phyloP scores from a whole-genome alignment of 257 asterid genomes.

The Solanum paucissectum region DNA sequence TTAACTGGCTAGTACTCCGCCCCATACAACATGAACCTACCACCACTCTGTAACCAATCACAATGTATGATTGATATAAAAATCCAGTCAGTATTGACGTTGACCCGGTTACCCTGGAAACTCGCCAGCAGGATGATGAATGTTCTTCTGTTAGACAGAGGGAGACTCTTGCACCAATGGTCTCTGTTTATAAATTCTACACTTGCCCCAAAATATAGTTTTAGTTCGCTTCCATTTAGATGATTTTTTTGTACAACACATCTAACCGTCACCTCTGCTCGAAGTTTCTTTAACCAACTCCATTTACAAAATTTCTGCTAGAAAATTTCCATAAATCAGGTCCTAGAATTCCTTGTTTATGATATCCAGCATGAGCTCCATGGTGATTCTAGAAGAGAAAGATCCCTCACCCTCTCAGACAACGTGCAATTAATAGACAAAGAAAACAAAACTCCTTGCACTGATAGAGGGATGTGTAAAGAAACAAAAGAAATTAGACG shows the following conservation, averaged over 20 bases:
- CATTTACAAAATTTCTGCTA: neutral
- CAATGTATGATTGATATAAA: neutral
- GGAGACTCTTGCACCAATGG: neutral
- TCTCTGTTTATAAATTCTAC: neutral
- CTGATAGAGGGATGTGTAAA: neutral
- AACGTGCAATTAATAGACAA: neutral
- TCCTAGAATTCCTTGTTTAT: neutral
- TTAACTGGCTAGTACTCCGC: neutral
- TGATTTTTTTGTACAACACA: neutral
- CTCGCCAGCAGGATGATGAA: neutral
- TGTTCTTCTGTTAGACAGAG: neutral
- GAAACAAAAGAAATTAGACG: neutral
- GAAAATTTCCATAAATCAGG: neutral
- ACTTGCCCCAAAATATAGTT: neutral
- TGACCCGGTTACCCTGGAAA: neutral
- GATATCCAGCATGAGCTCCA: neutral
- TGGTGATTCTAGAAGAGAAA: neutral
- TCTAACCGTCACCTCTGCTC: neutral
- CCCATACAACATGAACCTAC: neutral
- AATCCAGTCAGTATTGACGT: neutral
- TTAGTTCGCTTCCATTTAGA: neutral
- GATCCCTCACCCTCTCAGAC: neutral
- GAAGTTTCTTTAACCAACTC: neutral
- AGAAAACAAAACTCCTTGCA: neutral
- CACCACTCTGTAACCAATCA: neutral